Evolutionary conservation across 78 protist genomes (phyloP), one percentile per base, ranked within the genome.

Genomic region (Acrasis kona): DNA sequence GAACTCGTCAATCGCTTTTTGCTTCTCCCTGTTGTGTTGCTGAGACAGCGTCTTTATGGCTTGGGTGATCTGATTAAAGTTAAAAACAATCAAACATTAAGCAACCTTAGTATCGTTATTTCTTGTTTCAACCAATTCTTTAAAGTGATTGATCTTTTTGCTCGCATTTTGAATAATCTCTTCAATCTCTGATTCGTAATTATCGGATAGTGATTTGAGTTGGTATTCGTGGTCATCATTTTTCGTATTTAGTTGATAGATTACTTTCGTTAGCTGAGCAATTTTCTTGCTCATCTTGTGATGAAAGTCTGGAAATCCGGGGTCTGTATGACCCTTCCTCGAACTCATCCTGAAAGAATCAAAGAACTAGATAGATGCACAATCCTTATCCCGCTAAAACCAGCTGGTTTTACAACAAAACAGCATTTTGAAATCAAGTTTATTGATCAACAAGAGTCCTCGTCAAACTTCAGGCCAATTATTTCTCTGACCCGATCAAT

Each of bases 231-330:
- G 76, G 34, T 85, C 89, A 29, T 79, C 89, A 41, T 77, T 79
- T 58, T 76, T 37, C n/a, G 84, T 42, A 76, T 85, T 79, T 37
- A 85, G 81, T 30, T 80, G 84, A 67, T 74, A 78, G 37, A 85
- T 85, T 28, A 85, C 89, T 36, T 81, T 74, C 2, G 89, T 79
- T 10, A 85, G 78, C 81, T 80, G 85, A 8, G 89, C 84, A 32
- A 85, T 80, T 66, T 85, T 85, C 67, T 85, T 85, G 82, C 37
- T 12, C 89, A 85, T 85, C 67, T 74, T 70, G 12, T 36, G 42
- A 19, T 76, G 81, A 10, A 83, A 38, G 39, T 83, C 87, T 9
- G 70, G n/a, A n/a, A 19, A 50, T n/a, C n/a, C n/a, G n/a, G n/a
- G n/a, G n/a, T n/a, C n/a, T n/a, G 19, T n/a, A 50, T 19, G 61